These are phyloP conservation scores for Colletotrichum sp. DNA, from an alignment of 2,329 filamentous ascomycete genomes.

Conservation along the genomic window DNA sequence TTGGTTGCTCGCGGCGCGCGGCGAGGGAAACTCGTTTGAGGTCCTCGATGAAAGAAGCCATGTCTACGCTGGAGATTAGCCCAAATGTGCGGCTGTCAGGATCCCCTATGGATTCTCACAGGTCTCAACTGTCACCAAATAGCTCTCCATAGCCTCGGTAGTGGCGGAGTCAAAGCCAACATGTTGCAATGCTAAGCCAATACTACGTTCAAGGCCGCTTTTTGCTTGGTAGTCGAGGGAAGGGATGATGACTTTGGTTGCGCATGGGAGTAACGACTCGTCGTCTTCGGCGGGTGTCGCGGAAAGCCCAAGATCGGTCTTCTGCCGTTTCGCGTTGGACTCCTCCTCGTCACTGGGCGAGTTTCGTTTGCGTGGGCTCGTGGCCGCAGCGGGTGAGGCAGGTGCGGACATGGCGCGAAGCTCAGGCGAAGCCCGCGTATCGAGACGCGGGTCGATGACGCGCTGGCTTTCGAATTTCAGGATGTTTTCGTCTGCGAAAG, in stretches of 20 bases:
- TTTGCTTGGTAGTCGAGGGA: conserved; percentile 38
- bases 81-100: not conserved
- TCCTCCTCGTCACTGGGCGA: not conserved
- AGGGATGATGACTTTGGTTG: conserved; percentile 20
- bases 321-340: not conserved
- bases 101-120: conserved; percentile 50
- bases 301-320: not conserved
- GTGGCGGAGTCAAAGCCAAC: conserved; percentile 63
- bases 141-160: conserved; percentile 63
- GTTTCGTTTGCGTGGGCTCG: conserved; percentile 4
- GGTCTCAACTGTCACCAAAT: conserved; percentile 59
- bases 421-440: not conserved
- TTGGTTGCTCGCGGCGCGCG: conserved; percentile 56
- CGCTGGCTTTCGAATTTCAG: not conserved
- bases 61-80: conserved; percentile 43
- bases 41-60: conserved; percentile 53
- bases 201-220: conserved; percentile 56
- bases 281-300: not conserved
- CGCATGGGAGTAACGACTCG: not conserved
- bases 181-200: conserved; percentile 59
- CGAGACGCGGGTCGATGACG: not conserved
- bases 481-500: not conserved
- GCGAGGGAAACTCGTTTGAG: conserved; percentile 51
- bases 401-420: not conserved
- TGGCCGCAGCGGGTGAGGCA: not conserved